Evolutionary conservation across 371 early-diverging fungal species (phyloP).

Genomic region (Batrachochytrium dendrobatidis): DNA sequence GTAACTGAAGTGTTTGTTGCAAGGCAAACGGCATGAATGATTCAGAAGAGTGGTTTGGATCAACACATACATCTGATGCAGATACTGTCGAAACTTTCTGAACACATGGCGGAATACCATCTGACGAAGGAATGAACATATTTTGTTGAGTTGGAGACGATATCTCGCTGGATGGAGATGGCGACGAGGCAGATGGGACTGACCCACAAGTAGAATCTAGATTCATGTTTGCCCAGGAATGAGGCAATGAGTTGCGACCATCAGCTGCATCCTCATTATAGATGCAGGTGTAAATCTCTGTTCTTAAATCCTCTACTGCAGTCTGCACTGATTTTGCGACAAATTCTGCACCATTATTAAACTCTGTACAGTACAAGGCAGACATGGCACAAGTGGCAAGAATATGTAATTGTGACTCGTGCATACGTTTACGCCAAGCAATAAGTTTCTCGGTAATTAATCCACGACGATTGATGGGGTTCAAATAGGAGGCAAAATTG

Average conservation of each 20-base stretch:
- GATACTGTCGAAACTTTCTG: too few species aligned
- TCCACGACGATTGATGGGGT: slow-evolving; percentile 14
- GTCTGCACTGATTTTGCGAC: not conserved
- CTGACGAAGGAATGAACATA: too few species aligned
- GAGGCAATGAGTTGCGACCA: too few species aligned
- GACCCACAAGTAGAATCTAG: too few species aligned
- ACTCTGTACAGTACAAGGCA: not conserved
- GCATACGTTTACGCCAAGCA: slow-evolving; percentile 8
- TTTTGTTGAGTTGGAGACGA: too few species aligned
- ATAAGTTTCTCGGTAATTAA: slow-evolving; percentile 10
- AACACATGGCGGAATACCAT: too few species aligned
- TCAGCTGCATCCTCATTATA: too few species aligned
- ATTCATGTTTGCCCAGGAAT: too few species aligned
- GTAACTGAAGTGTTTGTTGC: not conserved
- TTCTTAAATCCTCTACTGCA: not conserved
- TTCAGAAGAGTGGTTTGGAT: too few species aligned
- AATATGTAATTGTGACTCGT: slow-evolving; percentile 3
- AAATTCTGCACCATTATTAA: not conserved
- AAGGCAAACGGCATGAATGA: not conserved
- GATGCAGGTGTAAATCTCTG: slow-evolving; percentile 1
- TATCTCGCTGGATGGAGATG: too few species aligned
- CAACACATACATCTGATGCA: too few species aligned
- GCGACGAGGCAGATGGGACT: too few species aligned
- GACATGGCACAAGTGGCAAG: not conserved
- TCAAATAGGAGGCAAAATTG: slow-evolving; percentile 8